These are phyloP conservation scores for Fusarium sacchari DNA, from an alignment of 2,329 filamentous ascomycete genomes.

Conservation along the genomic window DNA sequence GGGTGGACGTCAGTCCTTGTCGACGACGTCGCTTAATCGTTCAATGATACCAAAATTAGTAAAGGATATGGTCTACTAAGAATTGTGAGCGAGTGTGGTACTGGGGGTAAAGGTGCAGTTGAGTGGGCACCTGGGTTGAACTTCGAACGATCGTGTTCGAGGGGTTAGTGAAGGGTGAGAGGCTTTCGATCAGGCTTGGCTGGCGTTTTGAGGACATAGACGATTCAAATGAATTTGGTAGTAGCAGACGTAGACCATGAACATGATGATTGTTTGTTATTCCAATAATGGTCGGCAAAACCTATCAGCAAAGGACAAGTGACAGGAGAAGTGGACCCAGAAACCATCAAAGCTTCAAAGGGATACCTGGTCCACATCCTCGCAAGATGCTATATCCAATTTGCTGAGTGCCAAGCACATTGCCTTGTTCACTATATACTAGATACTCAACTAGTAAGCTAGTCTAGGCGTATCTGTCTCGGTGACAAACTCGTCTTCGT, in stretches of 20 bases:
- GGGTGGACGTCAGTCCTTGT: constrained; percentile 30
- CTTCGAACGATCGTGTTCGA: constrained; percentile 36
- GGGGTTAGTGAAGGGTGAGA: constrained; percentile 35
- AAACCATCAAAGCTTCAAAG: not conserved
- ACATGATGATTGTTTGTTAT: constrained; percentile 44
- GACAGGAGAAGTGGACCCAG: not conserved
- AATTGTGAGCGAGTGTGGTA: constrained; percentile 17
- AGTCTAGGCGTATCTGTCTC: not conserved
- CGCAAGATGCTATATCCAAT: too few species aligned
- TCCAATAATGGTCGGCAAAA: not conserved
- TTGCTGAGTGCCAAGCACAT: too few species aligned
- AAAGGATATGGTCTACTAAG: constrained; percentile 16
- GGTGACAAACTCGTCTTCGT: not conserved
- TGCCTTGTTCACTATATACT: too few species aligned
- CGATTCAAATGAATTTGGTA: constrained; percentile 51
- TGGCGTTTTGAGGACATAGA: constrained; percentile 54
- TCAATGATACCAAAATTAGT: constrained; percentile 44
- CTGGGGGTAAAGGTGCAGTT: constrained; percentile 17
- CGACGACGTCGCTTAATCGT: constrained; percentile 39
- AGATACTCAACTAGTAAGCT: not conserved
- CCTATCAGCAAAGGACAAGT: not conserved
- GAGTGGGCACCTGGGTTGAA: constrained; percentile 27
- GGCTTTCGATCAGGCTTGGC: constrained; percentile 49
- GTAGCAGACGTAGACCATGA: constrained; percentile 48
- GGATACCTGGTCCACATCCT: not conserved